Percentiles rank a stretch among this genome's conserved stretches.
Conservation (phyloP, 306 rosid species). For the Cucurbita maxima region DNA sequence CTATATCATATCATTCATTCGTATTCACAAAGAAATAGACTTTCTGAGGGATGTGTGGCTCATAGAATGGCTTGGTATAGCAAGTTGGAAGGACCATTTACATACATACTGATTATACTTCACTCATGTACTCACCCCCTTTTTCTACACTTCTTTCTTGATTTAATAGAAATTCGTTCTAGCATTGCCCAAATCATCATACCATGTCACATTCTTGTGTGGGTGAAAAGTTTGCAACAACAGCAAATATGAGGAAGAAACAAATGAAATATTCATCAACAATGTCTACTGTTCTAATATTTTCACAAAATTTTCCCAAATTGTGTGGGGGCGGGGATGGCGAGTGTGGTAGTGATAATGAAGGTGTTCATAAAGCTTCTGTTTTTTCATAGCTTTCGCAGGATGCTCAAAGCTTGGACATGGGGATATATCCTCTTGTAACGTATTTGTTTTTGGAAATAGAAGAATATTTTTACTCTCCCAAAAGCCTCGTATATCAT, state of each 20-base stretch:
- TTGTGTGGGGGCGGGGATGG: slow-evolving; percentile 14
- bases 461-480: not conserved
- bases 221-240: not conserved
- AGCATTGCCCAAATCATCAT: not conserved
- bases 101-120: not conserved
- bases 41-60: not conserved
- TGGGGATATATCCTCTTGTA: not conserved
- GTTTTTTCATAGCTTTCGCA: slow-evolving; percentile 18
- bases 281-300: not conserved
- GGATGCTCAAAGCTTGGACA: slow-evolving; percentile 13
- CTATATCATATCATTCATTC: not conserved
- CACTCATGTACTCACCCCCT: not conserved
- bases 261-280: not conserved
- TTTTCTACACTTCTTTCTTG: not conserved
- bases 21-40: not conserved
- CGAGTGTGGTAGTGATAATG: slow-evolving; percentile 21
- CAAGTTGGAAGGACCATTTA: slow-evolving; percentile 1
- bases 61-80: not conserved
- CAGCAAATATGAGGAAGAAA: not conserved
- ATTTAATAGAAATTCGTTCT: not conserved
- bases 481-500: no score
- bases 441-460: not conserved
- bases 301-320: not conserved
- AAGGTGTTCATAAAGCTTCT: slow-evolving; percentile 41
- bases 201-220: not conserved